phyloP scores from a whole-genome alignment of 2,329 filamentous ascomycete species.

The Ophiostoma triangulosporum region DNA sequence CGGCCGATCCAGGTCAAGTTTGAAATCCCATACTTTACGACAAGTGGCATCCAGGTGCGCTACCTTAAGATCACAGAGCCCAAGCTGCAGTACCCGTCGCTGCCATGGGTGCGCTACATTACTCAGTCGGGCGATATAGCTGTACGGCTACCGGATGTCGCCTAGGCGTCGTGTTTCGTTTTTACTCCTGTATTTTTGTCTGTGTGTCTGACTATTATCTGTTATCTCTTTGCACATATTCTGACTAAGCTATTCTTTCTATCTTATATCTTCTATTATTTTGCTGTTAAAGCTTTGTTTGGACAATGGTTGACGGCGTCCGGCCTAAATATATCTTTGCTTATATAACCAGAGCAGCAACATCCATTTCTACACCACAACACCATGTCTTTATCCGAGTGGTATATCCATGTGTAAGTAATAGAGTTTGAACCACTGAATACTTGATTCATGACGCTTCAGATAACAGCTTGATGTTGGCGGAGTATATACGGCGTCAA shows the following conservation, averaged over 20 bases:
- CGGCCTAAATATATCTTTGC: background rate
- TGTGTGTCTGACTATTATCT: background rate
- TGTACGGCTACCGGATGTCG: slow-evolving; percentile 81
- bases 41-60: slow-evolving; percentile 92
- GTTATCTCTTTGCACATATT: background rate
- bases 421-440: too few relatives aligned
- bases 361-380: too few relatives aligned
- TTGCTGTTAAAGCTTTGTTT: background rate
- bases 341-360: background rate
- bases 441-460: too few relatives aligned
- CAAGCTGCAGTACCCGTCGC: slow-evolving; percentile 78
- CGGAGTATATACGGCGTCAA: too few relatives aligned
- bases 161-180: slow-evolving; percentile 28
- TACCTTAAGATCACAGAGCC: slow-evolving; percentile 99
- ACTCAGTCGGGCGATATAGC: slow-evolving; percentile 96
- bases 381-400: background rate
- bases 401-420: background rate
- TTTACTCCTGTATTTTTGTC: background rate
- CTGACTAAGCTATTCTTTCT: background rate
- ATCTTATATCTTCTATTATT: background rate
- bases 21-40: slow-evolving; percentile 99
- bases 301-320: background rate
- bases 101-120: slow-evolving; percentile 97
- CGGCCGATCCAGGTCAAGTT: slow-evolving; percentile 98
- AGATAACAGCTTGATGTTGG: too few relatives aligned